Evolutionary conservation across 164 flowering plant genomes (phyloP), one percentile per base, ranked within the genome.

Genomic region (Vitis labrusca): DNA sequence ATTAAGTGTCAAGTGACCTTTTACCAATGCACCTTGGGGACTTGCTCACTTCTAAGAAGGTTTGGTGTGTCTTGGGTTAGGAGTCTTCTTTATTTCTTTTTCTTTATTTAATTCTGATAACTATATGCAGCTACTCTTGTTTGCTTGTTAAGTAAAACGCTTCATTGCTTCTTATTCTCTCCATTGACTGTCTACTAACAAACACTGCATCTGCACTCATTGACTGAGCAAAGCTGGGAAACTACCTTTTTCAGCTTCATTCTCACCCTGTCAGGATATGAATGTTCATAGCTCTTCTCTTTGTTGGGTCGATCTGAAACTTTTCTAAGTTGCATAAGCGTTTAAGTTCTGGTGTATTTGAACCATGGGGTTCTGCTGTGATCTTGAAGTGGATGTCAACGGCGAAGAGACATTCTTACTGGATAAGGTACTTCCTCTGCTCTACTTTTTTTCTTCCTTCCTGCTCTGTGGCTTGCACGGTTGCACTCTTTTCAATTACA

Each of bases 311-410:
- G 8, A 59, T 67, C 65, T 48, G 52, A 32, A 65, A 65, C 71
- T 59, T 50, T 58, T 59, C 19, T 0, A 37, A 55, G 60, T 47
- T 48, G 6, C 63, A 55, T 29, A 10, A 27, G 13, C 19, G 14
- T 30, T 53, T 57, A 16, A 12, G n/a, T 53, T 19, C 13, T 59
- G 12, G 19, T 60, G 13, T 16, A 5, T 32, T 52, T 15, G 12
- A 15, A 55, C n/a, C 23, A 79, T 73, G 81, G 74, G 63, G 66
- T 13, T 50, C 12, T 58, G 49, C 55, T 75, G 84, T 71, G 67
- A 75, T 67, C 83, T 87, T 74, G 76, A 83, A 79, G 85, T 85
- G 10, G 90, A 84, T 65, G 87, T 87, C 59, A 82, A 85, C 79
- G 89, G 89, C 9, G 68, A 83, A 72, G 79, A 80, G 63, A 76